These are phyloP conservation scores for Microbotryum saponariae DNA, from an alignment of 1,284 basidiomycete species.

Conservation along the genomic window DNA sequence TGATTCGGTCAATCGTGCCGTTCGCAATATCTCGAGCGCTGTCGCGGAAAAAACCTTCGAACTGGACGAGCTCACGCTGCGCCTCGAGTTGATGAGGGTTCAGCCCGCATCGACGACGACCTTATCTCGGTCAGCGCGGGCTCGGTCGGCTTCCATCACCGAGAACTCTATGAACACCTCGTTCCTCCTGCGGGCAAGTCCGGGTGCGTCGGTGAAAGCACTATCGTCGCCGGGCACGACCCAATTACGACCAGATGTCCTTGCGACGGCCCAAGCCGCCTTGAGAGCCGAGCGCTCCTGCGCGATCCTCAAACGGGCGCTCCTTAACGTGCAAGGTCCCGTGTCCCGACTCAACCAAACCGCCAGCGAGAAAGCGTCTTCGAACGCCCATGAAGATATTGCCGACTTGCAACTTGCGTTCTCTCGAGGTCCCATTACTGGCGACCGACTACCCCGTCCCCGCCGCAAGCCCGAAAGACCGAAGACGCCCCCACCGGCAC, in stretches of 20 bases:
- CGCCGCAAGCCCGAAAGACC: slow-evolving; percentile 1
- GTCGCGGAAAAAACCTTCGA: slow-evolving; percentile 55
- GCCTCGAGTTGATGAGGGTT: slow-evolving; percentile 53
- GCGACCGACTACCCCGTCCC: slow-evolving; percentile 24
- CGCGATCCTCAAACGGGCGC: slow-evolving; percentile 56
- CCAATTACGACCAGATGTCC: not conserved
- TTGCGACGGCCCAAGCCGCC: slow-evolving; percentile 57
- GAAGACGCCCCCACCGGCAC: slow-evolving; percentile 6
- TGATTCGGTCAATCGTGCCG: slow-evolving; percentile 73
- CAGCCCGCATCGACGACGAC: slow-evolving; percentile 14
- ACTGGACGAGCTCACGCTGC: slow-evolving; percentile 51
- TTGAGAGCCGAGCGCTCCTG: slow-evolving; percentile 67
- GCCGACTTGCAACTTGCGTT: slow-evolving; percentile 20
- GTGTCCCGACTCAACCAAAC: slow-evolving; percentile 12
- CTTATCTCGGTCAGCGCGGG: not conserved
- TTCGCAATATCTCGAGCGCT: slow-evolving; percentile 63
- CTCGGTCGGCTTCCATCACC: slow-evolving; percentile 8
- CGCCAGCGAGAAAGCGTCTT: not conserved
- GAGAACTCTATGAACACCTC: slow-evolving; percentile 11
- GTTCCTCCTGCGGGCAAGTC: not conserved
- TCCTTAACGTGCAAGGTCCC: not conserved
- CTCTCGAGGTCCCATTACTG: slow-evolving; percentile 19
- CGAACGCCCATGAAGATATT: not conserved
- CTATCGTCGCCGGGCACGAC: not conserved
- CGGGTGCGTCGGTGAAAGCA: not conserved